Evolutionary conservation across 257 asterid genomes (phyloP).

Genomic region (Oldenlandia corymbosa): DNA sequence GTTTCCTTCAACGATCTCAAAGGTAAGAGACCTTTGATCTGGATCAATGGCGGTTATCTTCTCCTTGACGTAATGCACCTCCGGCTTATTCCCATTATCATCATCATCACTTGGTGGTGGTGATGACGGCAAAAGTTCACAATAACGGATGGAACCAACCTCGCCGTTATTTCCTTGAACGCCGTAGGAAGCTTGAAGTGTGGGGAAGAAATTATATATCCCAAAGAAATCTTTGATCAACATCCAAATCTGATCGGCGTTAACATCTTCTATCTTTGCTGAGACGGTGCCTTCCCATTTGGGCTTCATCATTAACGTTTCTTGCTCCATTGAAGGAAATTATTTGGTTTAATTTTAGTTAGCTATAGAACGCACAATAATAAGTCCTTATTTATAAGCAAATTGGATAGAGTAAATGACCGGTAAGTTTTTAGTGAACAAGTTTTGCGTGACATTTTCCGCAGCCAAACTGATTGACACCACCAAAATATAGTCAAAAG

Average conservation of each 20-base stretch:
- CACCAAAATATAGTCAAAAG: no score
- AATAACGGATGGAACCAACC: constrained; percentile 60
- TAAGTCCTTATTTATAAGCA: no score
- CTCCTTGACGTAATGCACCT: no score
- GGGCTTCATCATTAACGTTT: not conserved
- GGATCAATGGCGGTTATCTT: constrained; percentile 32
- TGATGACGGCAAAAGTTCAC: constrained; percentile 13
- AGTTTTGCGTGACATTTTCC: no score
- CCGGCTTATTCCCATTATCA: no score
- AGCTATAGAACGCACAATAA: no score
- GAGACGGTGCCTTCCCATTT: constrained; percentile 54
- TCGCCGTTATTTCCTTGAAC: constrained; percentile 56
- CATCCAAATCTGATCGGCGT: constrained; percentile 54
- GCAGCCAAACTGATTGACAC: no score
- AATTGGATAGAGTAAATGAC: no score
- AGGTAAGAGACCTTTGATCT: constrained; percentile 32
- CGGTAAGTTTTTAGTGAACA: no score
- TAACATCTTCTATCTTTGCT: constrained; percentile 34
- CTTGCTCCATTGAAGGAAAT: constrained; percentile 18
- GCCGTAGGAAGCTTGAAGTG: constrained; percentile 50
- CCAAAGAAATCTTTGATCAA: constrained; percentile 57
- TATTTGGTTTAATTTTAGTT: no score
- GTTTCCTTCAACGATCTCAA: constrained; percentile 57
- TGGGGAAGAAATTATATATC: constrained; percentile 57
- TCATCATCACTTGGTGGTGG: no score